Evolutionary conservation across 1,139 yeast genomes (phyloP).

Genomic region (Geotrichum aggregatum): DNA sequence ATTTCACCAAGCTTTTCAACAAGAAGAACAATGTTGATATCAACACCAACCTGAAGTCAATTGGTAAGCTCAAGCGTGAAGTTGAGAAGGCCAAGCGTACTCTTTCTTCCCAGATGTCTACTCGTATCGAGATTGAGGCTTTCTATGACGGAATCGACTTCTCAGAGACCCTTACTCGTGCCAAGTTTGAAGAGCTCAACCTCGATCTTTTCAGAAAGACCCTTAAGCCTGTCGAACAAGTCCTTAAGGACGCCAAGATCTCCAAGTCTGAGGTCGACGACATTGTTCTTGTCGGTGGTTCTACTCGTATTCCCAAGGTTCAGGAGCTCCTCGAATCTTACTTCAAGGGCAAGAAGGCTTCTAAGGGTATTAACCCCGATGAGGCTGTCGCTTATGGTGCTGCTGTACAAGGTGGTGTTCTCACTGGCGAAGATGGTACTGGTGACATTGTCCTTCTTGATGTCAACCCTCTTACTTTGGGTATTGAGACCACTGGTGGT

Average conservation of each 20-base stretch:
- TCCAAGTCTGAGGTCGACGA: conserved; percentile 79
- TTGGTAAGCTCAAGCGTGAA: conserved; percentile 85
- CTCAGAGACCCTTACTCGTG: conserved; percentile 80
- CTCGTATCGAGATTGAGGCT: conserved; percentile 81
- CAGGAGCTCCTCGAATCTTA: conserved; percentile 81
- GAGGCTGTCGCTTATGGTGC: conserved; percentile 99
- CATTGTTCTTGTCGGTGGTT: conserved; percentile 87
- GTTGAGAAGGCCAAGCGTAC: conserved; percentile 93
- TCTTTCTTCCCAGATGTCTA: conserved; percentile 79
- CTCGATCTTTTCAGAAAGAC: conserved; percentile 81
- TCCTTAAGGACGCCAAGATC: conserved; percentile 72
- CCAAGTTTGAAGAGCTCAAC: conserved; percentile 86
- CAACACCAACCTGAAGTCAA: conserved; percentile 70
- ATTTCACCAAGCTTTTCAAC: conserved; percentile 78
- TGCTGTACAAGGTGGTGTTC: conserved; percentile 98
- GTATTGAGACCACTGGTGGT: conserved; percentile 99
- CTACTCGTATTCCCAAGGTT: conserved; percentile 91
- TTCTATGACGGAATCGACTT: conserved; percentile 77
- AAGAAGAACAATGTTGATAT: conserved; percentile 77
- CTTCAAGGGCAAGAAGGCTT: conserved; percentile 88
- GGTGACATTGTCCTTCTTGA: conserved; percentile 95
- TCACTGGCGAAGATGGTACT: conserved; percentile 97
- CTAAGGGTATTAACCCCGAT: conserved; percentile 82
- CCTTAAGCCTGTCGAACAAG: conserved; percentile 81
- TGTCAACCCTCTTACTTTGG: conserved; percentile 97